Conservation (phyloP, 148 eudicot species). For the Camellia sinensis region DNA sequence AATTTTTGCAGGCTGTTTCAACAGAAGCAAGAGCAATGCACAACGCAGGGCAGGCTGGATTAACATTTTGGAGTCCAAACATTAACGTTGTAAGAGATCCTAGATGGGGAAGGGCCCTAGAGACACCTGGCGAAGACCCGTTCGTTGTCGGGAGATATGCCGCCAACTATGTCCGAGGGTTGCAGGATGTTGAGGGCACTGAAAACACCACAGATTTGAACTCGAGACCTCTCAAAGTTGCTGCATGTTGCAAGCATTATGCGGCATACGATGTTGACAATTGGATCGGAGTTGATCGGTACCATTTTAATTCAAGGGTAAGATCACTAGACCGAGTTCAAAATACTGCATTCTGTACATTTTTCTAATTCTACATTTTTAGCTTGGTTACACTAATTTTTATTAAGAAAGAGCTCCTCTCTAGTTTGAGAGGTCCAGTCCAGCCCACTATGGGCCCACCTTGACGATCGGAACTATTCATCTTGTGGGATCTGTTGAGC, state of each 20-base stretch:
- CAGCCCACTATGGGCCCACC: no score
- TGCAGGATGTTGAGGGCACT: conserved; percentile 26
- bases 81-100: conserved; percentile 32
- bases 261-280: conserved; percentile 32
- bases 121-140: conserved; percentile 42
- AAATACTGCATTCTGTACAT: no score
- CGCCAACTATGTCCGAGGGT: conserved; percentile 25
- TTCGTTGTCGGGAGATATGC: conserved; percentile 21
- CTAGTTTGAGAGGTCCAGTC: no score
- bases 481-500: no score
- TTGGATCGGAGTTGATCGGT: conserved; percentile 26
- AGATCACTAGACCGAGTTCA: no score
- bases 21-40: conserved; percentile 47
- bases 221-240: conserved; percentile 28
- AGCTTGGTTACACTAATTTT: no score
- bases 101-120: conserved; percentile 38
- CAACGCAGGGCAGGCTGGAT: conserved; percentile 30
- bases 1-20: conserved; percentile 29
- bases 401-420: no score
- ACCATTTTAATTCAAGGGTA: neutral
- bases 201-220: conserved; percentile 14
- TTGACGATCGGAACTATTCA: no score
- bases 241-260: conserved; percentile 34
- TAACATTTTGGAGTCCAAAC: conserved; percentile 39
- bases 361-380: no score